Percentiles rank a stretch among this genome's conserved stretches.
Conservation (phyloP, 2,329 filamentous ascomycete species). For the Cordyceps pruinosa region DNA sequence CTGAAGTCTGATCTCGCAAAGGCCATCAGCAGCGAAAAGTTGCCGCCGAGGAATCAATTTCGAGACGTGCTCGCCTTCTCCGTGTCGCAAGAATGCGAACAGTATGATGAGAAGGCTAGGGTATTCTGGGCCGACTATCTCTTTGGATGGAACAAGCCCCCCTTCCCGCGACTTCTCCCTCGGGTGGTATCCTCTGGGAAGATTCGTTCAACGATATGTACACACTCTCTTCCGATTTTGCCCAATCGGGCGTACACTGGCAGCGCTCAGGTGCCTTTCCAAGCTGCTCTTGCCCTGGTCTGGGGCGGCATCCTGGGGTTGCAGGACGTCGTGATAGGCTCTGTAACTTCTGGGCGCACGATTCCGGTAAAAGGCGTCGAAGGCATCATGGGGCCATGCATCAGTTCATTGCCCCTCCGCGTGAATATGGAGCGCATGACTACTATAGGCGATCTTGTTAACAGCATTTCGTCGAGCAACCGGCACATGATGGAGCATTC, state of each 20-base stretch:
- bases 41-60: constrained; percentile 50
- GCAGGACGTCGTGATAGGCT: constrained; percentile 65
- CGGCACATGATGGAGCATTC: constrained; percentile 58
- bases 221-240: not conserved
- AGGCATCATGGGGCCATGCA: constrained; percentile 69
- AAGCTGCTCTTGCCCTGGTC: constrained; percentile 61
- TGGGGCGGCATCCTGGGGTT: constrained; percentile 58
- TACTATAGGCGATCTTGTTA: constrained; percentile 54
- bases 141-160: constrained; percentile 43
- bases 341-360: constrained; percentile 75
- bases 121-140: constrained; percentile 68
- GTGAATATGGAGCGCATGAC: constrained; percentile 46
- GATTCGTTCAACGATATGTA: not conserved
- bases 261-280: constrained; percentile 66
- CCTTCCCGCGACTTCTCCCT: constrained; percentile 44
- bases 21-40: constrained; percentile 31
- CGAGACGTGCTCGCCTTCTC: constrained; percentile 49
- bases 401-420: constrained; percentile 69
- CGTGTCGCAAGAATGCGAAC: constrained; percentile 18
- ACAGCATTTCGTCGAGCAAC: constrained; percentile 57
- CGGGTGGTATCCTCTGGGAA: not conserved
- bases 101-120: constrained; percentile 35
- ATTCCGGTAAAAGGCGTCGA: constrained; percentile 66
- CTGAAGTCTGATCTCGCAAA: constrained; percentile 58
- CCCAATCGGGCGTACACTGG: not conserved